Conservation (phyloP, 2,329 filamentous ascomycete genomes). For the Alternaria ventricosa region DNA sequence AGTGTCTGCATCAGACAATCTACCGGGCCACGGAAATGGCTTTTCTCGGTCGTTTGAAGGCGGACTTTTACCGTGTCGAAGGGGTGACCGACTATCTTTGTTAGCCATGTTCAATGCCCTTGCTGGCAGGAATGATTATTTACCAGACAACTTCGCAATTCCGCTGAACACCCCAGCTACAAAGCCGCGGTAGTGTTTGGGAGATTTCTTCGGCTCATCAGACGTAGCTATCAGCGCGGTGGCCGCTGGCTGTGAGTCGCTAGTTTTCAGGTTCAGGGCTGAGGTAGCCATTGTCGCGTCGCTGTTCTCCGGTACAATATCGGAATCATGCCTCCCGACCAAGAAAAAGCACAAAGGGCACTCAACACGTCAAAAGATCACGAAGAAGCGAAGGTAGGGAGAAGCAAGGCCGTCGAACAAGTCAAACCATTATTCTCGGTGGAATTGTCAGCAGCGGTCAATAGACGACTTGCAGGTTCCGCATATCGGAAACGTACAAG, state of each 20-base stretch:
- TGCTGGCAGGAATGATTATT: conserved; percentile 25
- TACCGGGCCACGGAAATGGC: conserved; percentile 83
- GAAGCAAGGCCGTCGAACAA: neutral
- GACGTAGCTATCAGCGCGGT: conserved; percentile 35
- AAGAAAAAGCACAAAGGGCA: neutral
- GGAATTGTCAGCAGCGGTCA: conserved; percentile 1
- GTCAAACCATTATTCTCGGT: neutral
- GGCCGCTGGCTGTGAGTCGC: conserved; percentile 29
- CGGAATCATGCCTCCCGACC: conserved; percentile 30
- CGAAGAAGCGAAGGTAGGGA: neutral
- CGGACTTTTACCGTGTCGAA: conserved; percentile 99
- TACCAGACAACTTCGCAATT: conserved; percentile 85
- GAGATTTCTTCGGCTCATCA: conserved; percentile 35
- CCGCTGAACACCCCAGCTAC: conserved; percentile 96
- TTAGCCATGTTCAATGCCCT: conserved; percentile 16
- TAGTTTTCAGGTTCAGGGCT: conserved; percentile 44
- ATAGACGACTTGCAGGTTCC: neutral
- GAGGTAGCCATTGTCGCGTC: conserved; percentile 43
- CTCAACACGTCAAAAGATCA: neutral
- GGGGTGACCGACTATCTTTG: conserved; percentile 63
- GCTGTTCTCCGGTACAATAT: conserved; percentile 5
- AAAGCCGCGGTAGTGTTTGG: conserved; percentile 87
- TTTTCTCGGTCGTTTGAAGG: conserved; percentile 79
- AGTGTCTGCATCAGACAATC: conserved; percentile 87
- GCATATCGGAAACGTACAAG: conserved; percentile 40